Base-by-base conservation (phyloP, 2,329 filamentous ascomycete genomes). In the Xylariaceae sp. region DNA sequence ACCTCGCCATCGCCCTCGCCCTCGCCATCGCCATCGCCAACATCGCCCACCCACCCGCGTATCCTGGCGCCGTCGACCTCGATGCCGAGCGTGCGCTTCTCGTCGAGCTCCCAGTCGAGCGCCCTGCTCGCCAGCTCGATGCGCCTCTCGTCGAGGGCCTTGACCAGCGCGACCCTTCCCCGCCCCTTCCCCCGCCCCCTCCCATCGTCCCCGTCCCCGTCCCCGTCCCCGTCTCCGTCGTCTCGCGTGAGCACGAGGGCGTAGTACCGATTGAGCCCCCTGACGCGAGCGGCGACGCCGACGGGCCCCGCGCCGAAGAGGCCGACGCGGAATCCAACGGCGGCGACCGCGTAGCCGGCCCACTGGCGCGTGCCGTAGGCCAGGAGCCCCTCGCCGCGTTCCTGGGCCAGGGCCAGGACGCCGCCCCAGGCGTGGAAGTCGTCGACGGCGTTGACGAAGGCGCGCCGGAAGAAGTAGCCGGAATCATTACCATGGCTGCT, bases 321-420 rank as follows among this genome's bases (percentile, higher is more conserved):
- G 12, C 50, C 50, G 4, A 58, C 19, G 3, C 22, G 38, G 19
- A 59, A 51, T 3, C 40, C 36, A 0, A 32, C 25, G 1, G 50
- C 44, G 3, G 31, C 35, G 7, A 44, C 40, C 0, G 28, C 34
- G 35, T 59, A 59, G 26, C 53, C 44, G 3, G 24, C 35, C 56
- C 56, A 60, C 5, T 56, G 53, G 1, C 55, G 43, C 10, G 55
- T 59, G 3, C 57, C 58, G 8, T 55, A 48, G 28, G 31, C 44
- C 2, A 58, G 36, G 3, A 59, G 36, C 1, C 56, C 58, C 24
- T 59, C 50, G 3, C 49, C 54, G 1, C 23, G 4, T 31, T 57
- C 50, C 24, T 58, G 48, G 7, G 49, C 50, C 7, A 56, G 6
- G n/a, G 24, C 36, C 8, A 40, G 36, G 29, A 57, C 51, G 1